Percentiles rank a stretch among this genome's conserved stretches.
phyloP scores from a whole-genome alignment of 805 yeast species.

The Ogataea paraovalis region DNA sequence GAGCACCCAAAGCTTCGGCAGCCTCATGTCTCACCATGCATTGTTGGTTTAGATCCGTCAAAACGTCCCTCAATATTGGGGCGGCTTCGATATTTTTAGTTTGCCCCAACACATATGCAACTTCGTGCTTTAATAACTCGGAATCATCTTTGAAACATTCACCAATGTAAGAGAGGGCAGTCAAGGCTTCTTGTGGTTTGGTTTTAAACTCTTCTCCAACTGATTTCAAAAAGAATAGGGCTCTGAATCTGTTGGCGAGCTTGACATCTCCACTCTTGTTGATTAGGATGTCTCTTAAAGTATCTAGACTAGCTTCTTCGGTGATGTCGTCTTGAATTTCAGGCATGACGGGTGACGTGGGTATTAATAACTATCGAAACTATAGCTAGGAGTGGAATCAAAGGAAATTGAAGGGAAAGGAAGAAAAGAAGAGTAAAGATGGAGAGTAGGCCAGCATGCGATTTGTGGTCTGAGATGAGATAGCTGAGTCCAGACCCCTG shows the following conservation, averaged over 20 bases:
- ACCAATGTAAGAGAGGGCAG: constrained; percentile 77
- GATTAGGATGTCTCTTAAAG: constrained; percentile 65
- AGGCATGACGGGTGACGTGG: constrained; percentile 8
- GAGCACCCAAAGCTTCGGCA: constrained; percentile 97
- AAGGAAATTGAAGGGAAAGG: not conserved
- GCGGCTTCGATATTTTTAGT: constrained; percentile 81
- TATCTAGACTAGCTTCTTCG: constrained; percentile 44
- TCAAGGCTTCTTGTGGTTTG: constrained; percentile 50
- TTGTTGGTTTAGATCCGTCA: constrained; percentile 65
- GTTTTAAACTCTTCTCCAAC: constrained; percentile 69
- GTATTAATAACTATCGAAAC: not conserved
- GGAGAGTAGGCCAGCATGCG: not conserved
- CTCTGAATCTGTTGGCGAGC: constrained; percentile 87
- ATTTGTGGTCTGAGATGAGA: not conserved
- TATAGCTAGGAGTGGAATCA: not conserved
- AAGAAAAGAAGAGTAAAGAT: not conserved
- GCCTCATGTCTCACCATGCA: constrained; percentile 99
- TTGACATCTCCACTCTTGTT: constrained; percentile 66
- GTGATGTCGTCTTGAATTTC: constrained; percentile 22
- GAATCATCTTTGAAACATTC: constrained; percentile 77
- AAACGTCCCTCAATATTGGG: constrained; percentile 67
- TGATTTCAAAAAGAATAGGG: constrained; percentile 84
- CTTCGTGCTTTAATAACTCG: constrained; percentile 94
- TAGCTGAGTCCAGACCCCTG: not conserved
- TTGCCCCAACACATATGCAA: constrained; percentile 96